Conservation (phyloP, 495 filamentous ascomycete species). For the Coniosporium apollinis region DNA sequence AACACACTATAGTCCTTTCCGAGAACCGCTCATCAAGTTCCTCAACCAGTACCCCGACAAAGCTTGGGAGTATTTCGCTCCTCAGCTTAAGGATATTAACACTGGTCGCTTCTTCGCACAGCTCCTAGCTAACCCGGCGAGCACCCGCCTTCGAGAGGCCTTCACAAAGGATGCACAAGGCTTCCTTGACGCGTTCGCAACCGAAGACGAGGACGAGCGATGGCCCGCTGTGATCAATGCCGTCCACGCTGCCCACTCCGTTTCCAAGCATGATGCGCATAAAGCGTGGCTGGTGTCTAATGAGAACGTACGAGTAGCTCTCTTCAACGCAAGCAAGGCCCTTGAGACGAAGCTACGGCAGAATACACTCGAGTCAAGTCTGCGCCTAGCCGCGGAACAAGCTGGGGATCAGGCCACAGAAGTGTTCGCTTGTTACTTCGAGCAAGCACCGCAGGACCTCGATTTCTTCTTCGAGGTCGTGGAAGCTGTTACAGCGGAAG, state of each 20-base stretch:
- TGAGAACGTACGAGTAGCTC: constrained; percentile 48
- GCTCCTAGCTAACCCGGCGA: constrained; percentile 60
- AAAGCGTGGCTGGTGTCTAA: constrained; percentile 65
- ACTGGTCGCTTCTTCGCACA: constrained; percentile 94
- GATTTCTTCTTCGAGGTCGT: constrained; percentile 81
- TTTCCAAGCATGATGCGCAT: constrained; percentile 42
- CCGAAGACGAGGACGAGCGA: constrained; percentile 40
- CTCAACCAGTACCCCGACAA: constrained; percentile 85
- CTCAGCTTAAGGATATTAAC: constrained; percentile 58
- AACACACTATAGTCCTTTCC: constrained; percentile 86
- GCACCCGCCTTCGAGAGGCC: constrained; percentile 53
- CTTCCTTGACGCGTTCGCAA: constrained; percentile 44
- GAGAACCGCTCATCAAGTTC: constrained; percentile 83
- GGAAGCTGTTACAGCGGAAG: constrained; percentile 65
- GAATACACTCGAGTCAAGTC: constrained; percentile 48
- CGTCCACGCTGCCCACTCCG: constrained; percentile 65
- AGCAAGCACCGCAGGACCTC: constrained; percentile 56
- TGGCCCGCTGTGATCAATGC: constrained; percentile 69
- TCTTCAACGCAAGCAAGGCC: constrained; percentile 53
- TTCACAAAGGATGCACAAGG: constrained; percentile 56
- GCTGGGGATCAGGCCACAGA: constrained; percentile 77
- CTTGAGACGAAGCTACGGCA: constrained; percentile 51
- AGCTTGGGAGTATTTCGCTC: constrained; percentile 59
- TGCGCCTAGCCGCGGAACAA: constrained; percentile 79
- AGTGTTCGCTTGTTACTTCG: constrained; percentile 64